phyloP scores from a whole-genome alignment of 2,329 filamentous ascomycete species.

The Monosporascus ibericus region DNA sequence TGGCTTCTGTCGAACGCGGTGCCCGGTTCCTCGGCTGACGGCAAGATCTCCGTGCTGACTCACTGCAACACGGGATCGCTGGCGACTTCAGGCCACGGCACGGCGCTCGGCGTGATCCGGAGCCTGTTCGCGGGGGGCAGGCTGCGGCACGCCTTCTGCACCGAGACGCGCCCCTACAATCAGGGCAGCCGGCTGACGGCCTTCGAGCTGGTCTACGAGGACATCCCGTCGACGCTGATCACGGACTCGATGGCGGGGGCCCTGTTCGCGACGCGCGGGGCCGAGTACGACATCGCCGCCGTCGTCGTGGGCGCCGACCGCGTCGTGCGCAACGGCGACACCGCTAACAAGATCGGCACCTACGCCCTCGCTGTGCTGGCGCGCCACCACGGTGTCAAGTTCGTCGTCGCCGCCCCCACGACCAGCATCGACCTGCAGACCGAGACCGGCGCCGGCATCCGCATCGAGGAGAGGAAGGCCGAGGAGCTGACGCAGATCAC shows the following conservation, averaged over 20 bases:
- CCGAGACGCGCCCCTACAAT: constrained; percentile 95
- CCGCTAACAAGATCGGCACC: constrained; percentile 97
- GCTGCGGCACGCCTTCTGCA: constrained; percentile 85
- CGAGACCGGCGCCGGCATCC: constrained; percentile 68
- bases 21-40: constrained; percentile 26
- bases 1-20: constrained; percentile 66
- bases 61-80: constrained; percentile 98
- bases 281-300: constrained; percentile 65
- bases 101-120: constrained; percentile 88
- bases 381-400: constrained; percentile 81
- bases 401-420: constrained; percentile 88
- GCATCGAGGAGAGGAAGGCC: constrained; percentile 80
- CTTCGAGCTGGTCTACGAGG: constrained; percentile 92
- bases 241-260: constrained; percentile 96
- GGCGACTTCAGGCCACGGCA: constrained; percentile 96
- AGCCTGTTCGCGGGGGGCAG: constrained; percentile 61
- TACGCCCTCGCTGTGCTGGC: constrained; percentile 91
- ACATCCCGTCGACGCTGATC: constrained; percentile 84
- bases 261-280: constrained; percentile 61
- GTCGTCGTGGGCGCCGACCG: constrained; percentile 93
- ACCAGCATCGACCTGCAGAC: constrained; percentile 90
- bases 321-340: constrained; percentile 94
- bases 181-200: constrained; percentile 92
- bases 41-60: constrained; percentile 74
- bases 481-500: constrained; percentile 81